Percentiles rank a stretch among this genome's conserved stretches.
Conservation (phyloP, 176 grass and related monocot genomes). For the Calamus simplicifolius region DNA sequence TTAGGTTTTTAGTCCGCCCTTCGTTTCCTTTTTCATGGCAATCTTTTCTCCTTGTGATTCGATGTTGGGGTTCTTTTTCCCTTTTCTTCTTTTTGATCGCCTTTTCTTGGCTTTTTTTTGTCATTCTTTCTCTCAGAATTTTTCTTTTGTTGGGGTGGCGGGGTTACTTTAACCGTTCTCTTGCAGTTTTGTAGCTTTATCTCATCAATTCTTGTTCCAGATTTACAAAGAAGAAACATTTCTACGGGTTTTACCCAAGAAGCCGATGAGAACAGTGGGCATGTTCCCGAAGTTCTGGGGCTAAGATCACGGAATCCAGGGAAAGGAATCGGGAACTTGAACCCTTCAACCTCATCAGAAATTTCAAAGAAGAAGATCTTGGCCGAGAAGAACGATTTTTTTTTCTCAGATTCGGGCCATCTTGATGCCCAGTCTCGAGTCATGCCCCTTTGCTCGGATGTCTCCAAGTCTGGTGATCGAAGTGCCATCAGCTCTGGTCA, state of each 20-base stretch:
- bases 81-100: background rate
- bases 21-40: too few relatives aligned
- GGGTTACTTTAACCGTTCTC: too few relatives aligned
- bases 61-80: too few relatives aligned
- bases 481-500: background rate
- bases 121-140: too few relatives aligned
- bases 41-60: too few relatives aligned
- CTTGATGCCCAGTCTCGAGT: background rate
- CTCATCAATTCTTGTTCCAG: background rate
- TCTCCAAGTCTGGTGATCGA: background rate
- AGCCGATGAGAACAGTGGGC: conserved; percentile 1
- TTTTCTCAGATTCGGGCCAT: background rate
- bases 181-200: too few relatives aligned
- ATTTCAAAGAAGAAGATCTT: background rate
- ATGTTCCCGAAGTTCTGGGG: too few relatives aligned
- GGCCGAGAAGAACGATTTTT: background rate
- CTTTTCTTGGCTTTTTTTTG: too few relatives aligned
- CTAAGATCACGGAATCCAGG: background rate
- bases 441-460: background rate
- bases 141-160: too few relatives aligned
- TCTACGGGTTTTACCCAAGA: background rate
- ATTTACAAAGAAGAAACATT: background rate
- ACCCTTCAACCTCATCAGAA: background rate
- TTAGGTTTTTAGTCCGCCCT: too few relatives aligned
- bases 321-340: background rate